phyloP scores from a whole-genome alignment of 179 eudicot genomes.

The Silene noctiflora region DNA sequence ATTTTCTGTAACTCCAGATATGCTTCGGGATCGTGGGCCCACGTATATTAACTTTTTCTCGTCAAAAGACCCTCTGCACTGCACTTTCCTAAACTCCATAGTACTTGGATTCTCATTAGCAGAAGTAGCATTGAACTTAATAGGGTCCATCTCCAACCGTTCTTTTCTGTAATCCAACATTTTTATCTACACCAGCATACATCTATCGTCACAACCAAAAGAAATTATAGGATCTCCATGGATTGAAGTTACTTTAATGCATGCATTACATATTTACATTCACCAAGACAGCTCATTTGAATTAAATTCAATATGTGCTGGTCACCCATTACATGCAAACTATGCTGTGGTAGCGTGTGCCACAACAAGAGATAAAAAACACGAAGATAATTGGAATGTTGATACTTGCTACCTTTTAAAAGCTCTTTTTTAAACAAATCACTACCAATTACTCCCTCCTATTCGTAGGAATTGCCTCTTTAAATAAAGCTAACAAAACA shows the following conservation, averaged over 20 bases:
- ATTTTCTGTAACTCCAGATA: slow-evolving; percentile 95
- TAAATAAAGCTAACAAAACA: no score
- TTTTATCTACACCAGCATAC: slow-evolving; percentile 49
- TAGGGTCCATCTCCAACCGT: slow-evolving; percentile 65
- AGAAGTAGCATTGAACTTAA: slow-evolving; percentile 44
- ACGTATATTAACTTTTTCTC: slow-evolving; percentile 73
- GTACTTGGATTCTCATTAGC: slow-evolving; percentile 38
- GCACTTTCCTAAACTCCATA: slow-evolving; percentile 74
- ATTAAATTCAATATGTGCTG: no score
- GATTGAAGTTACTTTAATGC: not conserved
- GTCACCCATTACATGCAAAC: no score
- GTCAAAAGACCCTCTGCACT: slow-evolving; percentile 63
- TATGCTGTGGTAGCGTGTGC: no score
- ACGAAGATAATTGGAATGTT: no score
- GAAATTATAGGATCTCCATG: not conserved
- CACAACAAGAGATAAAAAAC: no score
- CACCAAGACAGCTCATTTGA: no score
- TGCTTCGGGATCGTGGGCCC: slow-evolving; percentile 97
- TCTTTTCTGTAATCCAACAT: slow-evolving; percentile 75
- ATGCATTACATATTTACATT: not conserved
- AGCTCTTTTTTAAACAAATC: no score
- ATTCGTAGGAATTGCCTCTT: no score
- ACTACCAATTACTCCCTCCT: no score
- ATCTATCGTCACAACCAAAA: slow-evolving; percentile 16
- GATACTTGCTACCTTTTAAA: no score